phyloP scores from a whole-genome alignment of 2,329 filamentous ascomycete genomes.

The Colletotrichum liriopes region DNA sequence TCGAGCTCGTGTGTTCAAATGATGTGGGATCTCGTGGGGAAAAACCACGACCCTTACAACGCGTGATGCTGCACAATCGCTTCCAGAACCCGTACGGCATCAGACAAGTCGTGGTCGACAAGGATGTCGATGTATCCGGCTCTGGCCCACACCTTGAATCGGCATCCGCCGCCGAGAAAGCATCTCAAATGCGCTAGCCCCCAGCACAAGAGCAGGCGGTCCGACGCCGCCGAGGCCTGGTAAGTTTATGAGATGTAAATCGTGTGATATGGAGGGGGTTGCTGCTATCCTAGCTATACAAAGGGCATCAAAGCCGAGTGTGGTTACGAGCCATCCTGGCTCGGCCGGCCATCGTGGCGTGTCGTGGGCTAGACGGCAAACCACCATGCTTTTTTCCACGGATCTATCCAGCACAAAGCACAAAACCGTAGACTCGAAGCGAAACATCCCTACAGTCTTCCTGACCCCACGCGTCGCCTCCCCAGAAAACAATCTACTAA shows the following conservation, averaged over 20 bases:
- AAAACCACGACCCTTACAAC: neutral
- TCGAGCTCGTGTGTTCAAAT: neutral
- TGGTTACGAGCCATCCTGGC: constrained; percentile 18
- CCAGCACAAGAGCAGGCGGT: neutral
- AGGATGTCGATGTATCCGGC: neutral
- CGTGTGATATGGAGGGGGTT: constrained; percentile 19
- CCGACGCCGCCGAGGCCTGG: neutral
- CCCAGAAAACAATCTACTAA: neutral
- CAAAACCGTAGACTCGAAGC: neutral
- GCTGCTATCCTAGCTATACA: constrained; percentile 33
- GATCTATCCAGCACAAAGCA: constrained; percentile 1
- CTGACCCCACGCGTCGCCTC: neutral
- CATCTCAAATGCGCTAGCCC: neutral
- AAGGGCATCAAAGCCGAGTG: constrained; percentile 23
- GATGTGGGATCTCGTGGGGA: neutral
- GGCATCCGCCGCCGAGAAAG: neutral
- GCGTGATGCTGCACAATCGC: neutral
- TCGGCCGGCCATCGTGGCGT: constrained; percentile 22
- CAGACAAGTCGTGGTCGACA: neutral
- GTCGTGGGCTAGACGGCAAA: constrained; percentile 13
- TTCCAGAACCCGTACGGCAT: neutral
- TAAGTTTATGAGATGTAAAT: neutral
- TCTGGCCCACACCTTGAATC: neutral
- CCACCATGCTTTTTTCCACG: neutral
- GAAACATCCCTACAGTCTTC: neutral